Evolutionary conservation across 352 stramenopile species (phyloP), one percentile per base, ranked within the genome.

Genomic region (Globisporangium middletonii): DNA sequence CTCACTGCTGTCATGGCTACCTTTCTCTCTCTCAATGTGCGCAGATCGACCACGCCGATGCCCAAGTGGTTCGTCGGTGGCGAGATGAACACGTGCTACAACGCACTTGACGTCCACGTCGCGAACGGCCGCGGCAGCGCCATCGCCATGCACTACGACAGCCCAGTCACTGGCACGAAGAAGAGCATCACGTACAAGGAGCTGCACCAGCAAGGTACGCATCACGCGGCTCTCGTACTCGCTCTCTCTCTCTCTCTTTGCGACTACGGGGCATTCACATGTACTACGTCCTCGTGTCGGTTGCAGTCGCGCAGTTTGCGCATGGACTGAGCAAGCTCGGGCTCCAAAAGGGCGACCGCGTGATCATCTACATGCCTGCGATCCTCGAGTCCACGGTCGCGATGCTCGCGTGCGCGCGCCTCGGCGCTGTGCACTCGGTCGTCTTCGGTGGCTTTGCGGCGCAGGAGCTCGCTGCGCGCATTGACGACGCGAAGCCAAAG

Each of bases 301-400:
- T 13, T 7, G 1, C 27, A 55, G 46, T 61, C 19, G 45, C 54
- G 38, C 37, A 42, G 13, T 61, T 99, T 62, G 96, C 97, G 3
- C 99, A 99, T 70, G 94, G 92, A n/a, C 86, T 99, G 62, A 94
- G 97, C 59, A 68, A 83, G 18, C 71, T 77, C 16, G 95, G 96
- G 41, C 71, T 92, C n/a, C 72, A 72, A 54, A 86, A 97, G 66
- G 96, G 96, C 5, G 96, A 99, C 78, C 89, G 94, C 12, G 97
- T 99, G 4, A 97, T 94, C 18, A 87, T 99, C 37, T 99, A 99
- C 81, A 98, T 99, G 96, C 96, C 97, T 6, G 98, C 98, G 73
- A 95, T 99, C 19, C 79, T 96, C 19, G 95, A 99, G 67, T 79
- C 94, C 7, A 88, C 89, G 23, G 90, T 98, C 57, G 95, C 91